Base-by-base conservation (phyloP, 805 yeast genomes). In the Groenewaldozyma salmanticensis region DNA sequence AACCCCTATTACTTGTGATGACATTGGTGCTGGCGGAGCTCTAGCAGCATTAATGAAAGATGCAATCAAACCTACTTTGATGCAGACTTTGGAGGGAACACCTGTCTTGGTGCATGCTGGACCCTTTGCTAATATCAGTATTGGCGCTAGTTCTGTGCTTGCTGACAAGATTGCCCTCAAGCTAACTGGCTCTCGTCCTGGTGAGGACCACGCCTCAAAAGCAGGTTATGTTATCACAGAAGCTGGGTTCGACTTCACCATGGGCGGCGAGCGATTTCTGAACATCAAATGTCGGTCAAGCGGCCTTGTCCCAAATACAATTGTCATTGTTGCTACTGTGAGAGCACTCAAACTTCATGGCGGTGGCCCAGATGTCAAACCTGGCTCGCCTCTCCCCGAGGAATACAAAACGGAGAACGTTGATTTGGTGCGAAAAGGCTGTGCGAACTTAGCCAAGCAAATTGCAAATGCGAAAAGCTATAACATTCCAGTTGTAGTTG, bases 71-170 rank as follows among this genome's bases (percentile, higher is more conserved):
- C 97, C 97, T 52, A 90, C 85, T 62, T 65, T 90, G 61, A 90
- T 90, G 97, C 97, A 90, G 67, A 83, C 96, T 42, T 74, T 90
- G 48, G 96, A 90, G 65, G 97, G 97, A 46, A 87, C 96, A 4
- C 97, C 97, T 7, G 97, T 90, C 17, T 79, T 90, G 57, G 95
- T 90, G n/a, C 97, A 90, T 59, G 96, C 97, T 27, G 97, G 97
- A 51, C 97, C 97, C 27, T 90, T 90, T 61, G 97, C 97, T 49
- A 90, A 90, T 66, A 90, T 90, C 50, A 85, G 96, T 27, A 90
- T 90, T 58, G 97, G 97, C 54, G 96, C 96, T 7, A 82, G 90
- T 24, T 90, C 96, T 11, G 92, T 90, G 18, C 68, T 90, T 45
- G 96, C 97, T 41, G 97, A 90, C 62, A 79, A 79, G 62, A 75